Evolutionary conservation across 2,329 filamentous ascomycete species (phyloP).

Genomic region (Albifimbria verrucaria): DNA sequence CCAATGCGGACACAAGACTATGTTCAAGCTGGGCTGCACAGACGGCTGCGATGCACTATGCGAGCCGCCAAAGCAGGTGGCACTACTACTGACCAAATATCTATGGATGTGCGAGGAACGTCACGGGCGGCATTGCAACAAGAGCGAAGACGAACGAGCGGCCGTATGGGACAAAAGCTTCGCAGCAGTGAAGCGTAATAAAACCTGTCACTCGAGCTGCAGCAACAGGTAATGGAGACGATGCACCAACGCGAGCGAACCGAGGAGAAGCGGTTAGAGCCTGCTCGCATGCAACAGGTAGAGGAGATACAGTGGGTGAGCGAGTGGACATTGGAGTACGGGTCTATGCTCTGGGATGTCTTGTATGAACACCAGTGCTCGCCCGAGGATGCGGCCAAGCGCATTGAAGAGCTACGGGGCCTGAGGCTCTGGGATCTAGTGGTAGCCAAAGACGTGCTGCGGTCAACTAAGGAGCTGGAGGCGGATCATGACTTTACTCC

Average conservation of each 20-base stretch:
- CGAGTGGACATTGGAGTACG: slow-evolving; percentile 24
- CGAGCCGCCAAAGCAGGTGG: slow-evolving; percentile 10
- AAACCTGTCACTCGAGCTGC: neutral
- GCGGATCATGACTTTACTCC: slow-evolving; percentile 8
- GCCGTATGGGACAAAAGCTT: slow-evolving; percentile 8
- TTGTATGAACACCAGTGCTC: slow-evolving; percentile 5
- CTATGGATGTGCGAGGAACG: slow-evolving; percentile 26
- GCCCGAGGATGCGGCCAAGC: slow-evolving; percentile 2
- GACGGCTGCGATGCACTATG: slow-evolving; percentile 20
- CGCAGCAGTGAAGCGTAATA: neutral
- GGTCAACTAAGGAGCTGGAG: slow-evolving; percentile 7
- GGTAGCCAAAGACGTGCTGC: slow-evolving; percentile 15
- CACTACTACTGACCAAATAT: slow-evolving; percentile 17
- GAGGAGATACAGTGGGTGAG: slow-evolving; percentile 22
- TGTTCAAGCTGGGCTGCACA: slow-evolving; percentile 26
- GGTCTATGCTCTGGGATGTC: slow-evolving; percentile 15
- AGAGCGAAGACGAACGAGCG: slow-evolving; percentile 7
- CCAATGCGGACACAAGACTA: slow-evolving; percentile 20
- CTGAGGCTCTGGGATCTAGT: slow-evolving; percentile 18
- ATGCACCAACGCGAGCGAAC: slow-evolving; percentile 5
- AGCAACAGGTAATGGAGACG: slow-evolving; percentile 4
- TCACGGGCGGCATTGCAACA: slow-evolving; percentile 5
- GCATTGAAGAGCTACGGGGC: slow-evolving; percentile 12
- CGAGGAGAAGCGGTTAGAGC: slow-evolving; percentile 8
- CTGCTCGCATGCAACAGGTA: slow-evolving; percentile 6